Evolutionary conservation across 2,329 filamentous ascomycete species (phyloP), one percentile per base, ranked within the genome.

Genomic region (Colletotrichum brevisporum): DNA sequence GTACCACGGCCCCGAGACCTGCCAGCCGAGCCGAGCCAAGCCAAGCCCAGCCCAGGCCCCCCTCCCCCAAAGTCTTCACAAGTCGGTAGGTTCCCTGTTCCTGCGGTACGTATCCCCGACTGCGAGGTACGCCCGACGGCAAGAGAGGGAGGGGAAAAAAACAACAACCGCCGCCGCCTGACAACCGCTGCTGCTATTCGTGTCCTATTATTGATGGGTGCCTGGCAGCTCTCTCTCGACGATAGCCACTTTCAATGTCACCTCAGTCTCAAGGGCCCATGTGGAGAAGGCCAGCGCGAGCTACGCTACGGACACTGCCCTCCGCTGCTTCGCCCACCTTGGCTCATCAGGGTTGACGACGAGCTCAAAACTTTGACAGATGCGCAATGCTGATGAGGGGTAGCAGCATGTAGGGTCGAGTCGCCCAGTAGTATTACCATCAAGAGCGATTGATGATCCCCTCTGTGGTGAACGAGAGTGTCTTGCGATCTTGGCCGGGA

Each of bases 171-270:
- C 41, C 41, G 16, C 41, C 13, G 16, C 16, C 41, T n/a, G 41
- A 43, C 41, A 12, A 43, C 41, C 15, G 50, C 39, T 26, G 26
- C 16, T 24, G 21, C 21, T 24, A 24, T 24, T 24, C 21, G 21
- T 24, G 21, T 24, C 21, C 21, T 21, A 31, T 24, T 39, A 31
- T 26, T 18, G 21, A 47, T 52, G 43, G 60, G 60, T 68, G 60
- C 65, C 65, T 59, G 60, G 54, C 41, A 9, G 31, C 31, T 36
- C 31, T 36, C 41, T 52, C 52, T 47, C 18, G 31, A 58, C 18
- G 31, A 58, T 41, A 27, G 41, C 65, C 61, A 64, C 53, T 58
- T 54, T 41, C 47, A 58, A 55, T 65, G 53, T 53, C 39, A 68
- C 61, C 65, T 51, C 50, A 63, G 51, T n/a, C 16, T 26, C 8